Base-by-base conservation (phyloP, 2,329 filamentous ascomycete species). In the Colletotrichum horii region DNA sequence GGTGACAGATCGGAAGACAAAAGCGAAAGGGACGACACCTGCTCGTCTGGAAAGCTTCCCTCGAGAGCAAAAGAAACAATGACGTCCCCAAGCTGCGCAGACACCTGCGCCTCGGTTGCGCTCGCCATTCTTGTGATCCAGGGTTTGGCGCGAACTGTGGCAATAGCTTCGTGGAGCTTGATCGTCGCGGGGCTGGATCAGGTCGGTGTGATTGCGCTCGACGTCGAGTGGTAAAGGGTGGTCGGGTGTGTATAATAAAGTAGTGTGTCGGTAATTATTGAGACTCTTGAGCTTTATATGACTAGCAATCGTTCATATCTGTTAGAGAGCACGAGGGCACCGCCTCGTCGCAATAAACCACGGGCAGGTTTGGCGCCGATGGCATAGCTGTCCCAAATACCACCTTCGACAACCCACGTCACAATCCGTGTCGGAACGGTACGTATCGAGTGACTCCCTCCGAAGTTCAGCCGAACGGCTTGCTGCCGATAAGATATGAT, bases 31-130 rank as follows among this genome's bases (percentile, higher is more conserved):
- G 81, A 78, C n/a, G 83, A 78, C 67, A 84, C 77, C 43, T 86
- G 79, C 24, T 86, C 84, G 36, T 80, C 79, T n/a, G 86, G 86
- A 65, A 88, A 88, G 38, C 78, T 80, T 2, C 84, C 84, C 14
- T 87, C 82, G 19, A 86, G 79, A 4, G 85, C 81, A 78, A 88
- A 88, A 8, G 81, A 79, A 12, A 87, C 81, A 28, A 88, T 82
- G 32, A 85, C 85, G 61, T 86, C 80, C 78, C 85, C 84, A 6
- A 88, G 80, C 73, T 81, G 80, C 66, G 65, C 36, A 4, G 76
- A 24, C 3, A 66, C 52, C n/a, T 81, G 78, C 8, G 84, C 30
- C 4, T 82, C 82, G 22, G 80, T 77, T 9, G 79, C 71, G 16
- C 82, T 65, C 71, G 83, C 79, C 84, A 87, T 84, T 79, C 75